These are phyloP conservation scores for Hypericum perforatum DNA, from an alignment of 345 rosid genomes.

Conservation along the genomic window DNA sequence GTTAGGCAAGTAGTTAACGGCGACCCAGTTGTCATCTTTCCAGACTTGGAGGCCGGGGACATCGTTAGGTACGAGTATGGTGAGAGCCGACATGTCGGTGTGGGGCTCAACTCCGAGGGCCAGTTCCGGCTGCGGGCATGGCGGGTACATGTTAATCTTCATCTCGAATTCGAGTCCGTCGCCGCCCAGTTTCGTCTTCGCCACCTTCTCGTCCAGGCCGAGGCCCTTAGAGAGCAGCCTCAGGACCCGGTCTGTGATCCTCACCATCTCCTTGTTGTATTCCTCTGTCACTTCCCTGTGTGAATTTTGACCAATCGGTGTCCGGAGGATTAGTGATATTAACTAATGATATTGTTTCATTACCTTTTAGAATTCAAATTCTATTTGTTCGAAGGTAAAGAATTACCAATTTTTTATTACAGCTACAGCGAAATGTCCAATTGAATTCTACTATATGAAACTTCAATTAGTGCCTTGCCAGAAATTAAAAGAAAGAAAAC, in stretches of 20 bases:
- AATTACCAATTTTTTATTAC: no score
- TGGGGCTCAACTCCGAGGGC: conserved; percentile 52
- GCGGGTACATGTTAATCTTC: conserved; percentile 52
- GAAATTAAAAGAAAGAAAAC: no score
- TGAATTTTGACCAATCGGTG: not conserved
- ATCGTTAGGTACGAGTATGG: conserved; percentile 36
- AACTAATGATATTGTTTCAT: no score
- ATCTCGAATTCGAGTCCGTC: conserved; percentile 37
- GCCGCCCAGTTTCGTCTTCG: conserved; percentile 22
- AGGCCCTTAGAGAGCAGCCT: conserved; percentile 36
- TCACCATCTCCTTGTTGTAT: conserved; percentile 32
- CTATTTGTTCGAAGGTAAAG: no score
- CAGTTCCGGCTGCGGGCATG: conserved; percentile 52
- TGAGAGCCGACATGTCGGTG: conserved; percentile 50
- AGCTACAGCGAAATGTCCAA: no score
- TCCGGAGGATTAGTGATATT: no score
- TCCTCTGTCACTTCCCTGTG: conserved; percentile 40
- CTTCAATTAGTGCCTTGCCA: no score
- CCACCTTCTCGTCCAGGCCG: conserved; percentile 23
- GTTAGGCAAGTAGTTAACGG: conserved; percentile 31
- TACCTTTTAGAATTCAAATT: no score
- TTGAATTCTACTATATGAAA: no score
- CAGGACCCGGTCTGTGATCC: conserved; percentile 21
- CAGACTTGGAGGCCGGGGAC: conserved; percentile 47
- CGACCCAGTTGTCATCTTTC: conserved; percentile 44